Evolutionary conservation across 164 flowering plant species (phyloP).

Genomic region (Liriodendron chinense): DNA sequence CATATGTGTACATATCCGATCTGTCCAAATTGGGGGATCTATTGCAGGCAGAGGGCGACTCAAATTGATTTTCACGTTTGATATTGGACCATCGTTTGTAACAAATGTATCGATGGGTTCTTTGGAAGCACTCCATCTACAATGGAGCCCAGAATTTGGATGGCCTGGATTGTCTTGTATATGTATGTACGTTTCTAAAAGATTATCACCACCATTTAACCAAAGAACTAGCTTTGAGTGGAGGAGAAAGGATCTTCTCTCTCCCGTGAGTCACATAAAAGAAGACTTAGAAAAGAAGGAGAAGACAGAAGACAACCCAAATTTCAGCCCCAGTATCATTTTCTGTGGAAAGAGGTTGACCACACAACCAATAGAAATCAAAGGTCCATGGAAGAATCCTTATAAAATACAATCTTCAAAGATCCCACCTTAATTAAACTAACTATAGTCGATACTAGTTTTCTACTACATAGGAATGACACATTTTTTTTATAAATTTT

Average conservation of each 20-base stretch:
- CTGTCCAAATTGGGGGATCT: too few species aligned
- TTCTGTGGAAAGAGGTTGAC: neutral
- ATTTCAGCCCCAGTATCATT: neutral
- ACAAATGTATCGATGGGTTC: too few species aligned
- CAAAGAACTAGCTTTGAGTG: too few species aligned
- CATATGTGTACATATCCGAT: too few species aligned
- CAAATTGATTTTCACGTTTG: too few species aligned
- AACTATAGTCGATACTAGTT: neutral
- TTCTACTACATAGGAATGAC: neutral
- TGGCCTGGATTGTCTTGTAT: neutral
- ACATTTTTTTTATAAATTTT: neutral
- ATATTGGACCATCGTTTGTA: too few species aligned
- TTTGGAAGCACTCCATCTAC: too few species aligned
- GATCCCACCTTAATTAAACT: neutral
- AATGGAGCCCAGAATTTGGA: neutral
- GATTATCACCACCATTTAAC: neutral
- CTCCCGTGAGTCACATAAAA: neutral
- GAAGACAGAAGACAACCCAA: neutral
- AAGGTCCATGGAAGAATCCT: neutral
- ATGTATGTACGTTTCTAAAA: neutral
- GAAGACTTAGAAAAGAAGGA: neutral
- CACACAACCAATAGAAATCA: neutral
- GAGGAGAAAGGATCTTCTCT: neutral
- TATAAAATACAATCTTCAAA: neutral
- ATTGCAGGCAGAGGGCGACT: too few species aligned